These are phyloP conservation scores for Clonostachys rosea DNA, from an alignment of 2,329 filamentous ascomycete genomes.

Conservation along the genomic window DNA sequence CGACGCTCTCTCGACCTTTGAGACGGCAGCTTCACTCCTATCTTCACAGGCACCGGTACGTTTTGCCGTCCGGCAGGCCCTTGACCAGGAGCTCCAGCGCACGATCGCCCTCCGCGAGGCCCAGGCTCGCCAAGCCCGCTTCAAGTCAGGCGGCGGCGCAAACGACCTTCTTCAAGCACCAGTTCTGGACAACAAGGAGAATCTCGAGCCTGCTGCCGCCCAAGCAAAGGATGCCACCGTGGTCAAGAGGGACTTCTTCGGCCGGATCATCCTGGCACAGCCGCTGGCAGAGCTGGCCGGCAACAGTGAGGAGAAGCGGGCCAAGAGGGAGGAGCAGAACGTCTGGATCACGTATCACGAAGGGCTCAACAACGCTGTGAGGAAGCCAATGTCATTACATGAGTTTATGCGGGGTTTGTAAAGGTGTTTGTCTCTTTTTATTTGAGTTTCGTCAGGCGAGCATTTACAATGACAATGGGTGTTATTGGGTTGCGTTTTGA, in stretches of 20 bases:
- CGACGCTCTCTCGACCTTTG: constrained; percentile 74
- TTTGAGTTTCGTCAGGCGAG: no score
- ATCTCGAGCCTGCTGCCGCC: constrained; percentile 15
- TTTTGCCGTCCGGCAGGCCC: constrained; percentile 89
- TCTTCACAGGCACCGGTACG: constrained; percentile 67
- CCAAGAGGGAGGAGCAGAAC: constrained; percentile 44
- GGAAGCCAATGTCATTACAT: constrained; percentile 76
- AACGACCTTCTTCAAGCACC: constrained; percentile 3
- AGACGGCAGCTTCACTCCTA: constrained; percentile 56
- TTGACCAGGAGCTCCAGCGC: constrained; percentile 84
- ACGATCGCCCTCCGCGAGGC: constrained; percentile 64
- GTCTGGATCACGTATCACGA: constrained; percentile 91
- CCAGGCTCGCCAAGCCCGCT: constrained; percentile 60
- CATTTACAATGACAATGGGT: no score
- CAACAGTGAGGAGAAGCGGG: constrained; percentile 22
- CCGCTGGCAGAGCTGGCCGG: constrained; percentile 33
- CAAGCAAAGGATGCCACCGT: constrained; percentile 26
- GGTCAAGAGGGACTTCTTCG: constrained; percentile 82
- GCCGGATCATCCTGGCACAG: constrained; percentile 55
- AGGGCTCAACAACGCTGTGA: constrained; percentile 86
- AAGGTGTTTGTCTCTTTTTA: not conserved
- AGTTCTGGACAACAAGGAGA: constrained; percentile 31
- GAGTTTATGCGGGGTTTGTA: constrained; percentile 71
- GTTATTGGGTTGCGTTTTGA: no score
- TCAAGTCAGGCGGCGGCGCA: constrained; percentile 42